These are phyloP conservation scores for Filosporella fistucella DNA, from an alignment of 495 filamentous ascomycete species.

Conservation along the genomic window DNA sequence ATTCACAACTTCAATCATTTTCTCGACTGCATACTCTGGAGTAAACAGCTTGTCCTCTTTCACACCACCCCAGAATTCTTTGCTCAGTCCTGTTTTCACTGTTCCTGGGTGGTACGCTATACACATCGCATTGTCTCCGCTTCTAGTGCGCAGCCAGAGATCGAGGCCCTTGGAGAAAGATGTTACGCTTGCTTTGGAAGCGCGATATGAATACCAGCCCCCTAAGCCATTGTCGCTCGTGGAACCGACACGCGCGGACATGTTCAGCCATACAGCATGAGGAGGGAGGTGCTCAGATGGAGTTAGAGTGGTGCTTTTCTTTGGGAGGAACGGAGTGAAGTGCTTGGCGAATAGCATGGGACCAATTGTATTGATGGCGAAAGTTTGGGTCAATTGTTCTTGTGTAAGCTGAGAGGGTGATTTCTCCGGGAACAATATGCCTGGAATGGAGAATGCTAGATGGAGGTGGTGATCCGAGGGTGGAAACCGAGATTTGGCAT, in stretches of 20 bases:
- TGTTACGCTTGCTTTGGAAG: constrained; percentile 69
- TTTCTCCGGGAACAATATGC: constrained; percentile 72
- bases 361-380: constrained; percentile 67
- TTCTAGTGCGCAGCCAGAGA: constrained; percentile 49
- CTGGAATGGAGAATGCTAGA: constrained; percentile 66
- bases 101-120: constrained; percentile 80
- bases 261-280: constrained; percentile 60
- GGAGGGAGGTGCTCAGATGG: constrained; percentile 15
- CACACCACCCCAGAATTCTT: constrained; percentile 62
- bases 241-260: constrained; percentile 74
- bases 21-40: constrained; percentile 55
- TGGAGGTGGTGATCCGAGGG: constrained; percentile 49
- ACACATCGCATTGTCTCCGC: constrained; percentile 55
- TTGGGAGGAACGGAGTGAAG: constrained; percentile 62
- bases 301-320: constrained; percentile 24
- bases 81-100: constrained; percentile 69
- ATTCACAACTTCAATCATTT: constrained; percentile 50
- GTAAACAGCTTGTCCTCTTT: constrained; percentile 57
- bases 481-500: constrained; percentile 42
- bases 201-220: constrained; percentile 75
- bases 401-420: constrained; percentile 58
- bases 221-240: constrained; percentile 65
- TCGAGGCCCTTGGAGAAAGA: constrained; percentile 69
- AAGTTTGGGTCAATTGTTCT: constrained; percentile 51
- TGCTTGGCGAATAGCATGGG: constrained; percentile 74